Evolutionary conservation across 139 green algal genomes (phyloP), one percentile per base, ranked within the genome.

Genomic region (Eudorina sp.): DNA sequence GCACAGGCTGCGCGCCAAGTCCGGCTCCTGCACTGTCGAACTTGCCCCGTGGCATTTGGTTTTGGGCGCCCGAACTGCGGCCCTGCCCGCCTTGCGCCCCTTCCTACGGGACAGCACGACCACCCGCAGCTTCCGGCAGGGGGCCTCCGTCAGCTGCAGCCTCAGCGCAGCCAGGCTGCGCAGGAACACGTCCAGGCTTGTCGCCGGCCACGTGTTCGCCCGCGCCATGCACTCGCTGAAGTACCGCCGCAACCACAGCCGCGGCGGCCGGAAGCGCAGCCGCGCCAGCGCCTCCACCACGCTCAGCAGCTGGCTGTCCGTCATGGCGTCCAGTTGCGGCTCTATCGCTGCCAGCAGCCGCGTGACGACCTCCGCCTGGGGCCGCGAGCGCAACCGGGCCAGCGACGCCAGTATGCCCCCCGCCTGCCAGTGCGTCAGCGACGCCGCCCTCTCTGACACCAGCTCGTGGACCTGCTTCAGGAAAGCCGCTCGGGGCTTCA

Each of bases 1-100:
- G 43, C 80, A 86, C 27, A 88, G 82, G 46, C 41, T 86, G 43
- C 62, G 80, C 60, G 38, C 51, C 41, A 86, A 51, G 8, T 40
- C 13, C 79, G 36, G 7, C 78, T 45, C 60, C 23, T 19, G 36
- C 2, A 11, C 40, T 40, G 19, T 34, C n/a, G n/a, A n/a, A n/a
- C 2, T 25, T 38, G 70, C 40, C 7, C 70, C n/a, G n/a, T n/a
- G n/a, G n/a, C n/a, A n/a, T n/a, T n/a, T 25, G 46, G 45, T 23
- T 29, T 34, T 13, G 27, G 46, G 29, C 8, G 45, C 14, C 7
- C 41, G 31, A 48, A 14, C n/a, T 19, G 9, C 11, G 21, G 4
- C n/a, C 34, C 19, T 14, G 19, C 46, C 23, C 13, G 4, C 53
- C 23, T 43, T 3, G n/a, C 13, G n/a, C 80, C 41, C 5, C 40